Evolutionary conservation across 1,139 yeast genomes (phyloP).

Genomic region (Spencermartinsiella ligniputridi): DNA sequence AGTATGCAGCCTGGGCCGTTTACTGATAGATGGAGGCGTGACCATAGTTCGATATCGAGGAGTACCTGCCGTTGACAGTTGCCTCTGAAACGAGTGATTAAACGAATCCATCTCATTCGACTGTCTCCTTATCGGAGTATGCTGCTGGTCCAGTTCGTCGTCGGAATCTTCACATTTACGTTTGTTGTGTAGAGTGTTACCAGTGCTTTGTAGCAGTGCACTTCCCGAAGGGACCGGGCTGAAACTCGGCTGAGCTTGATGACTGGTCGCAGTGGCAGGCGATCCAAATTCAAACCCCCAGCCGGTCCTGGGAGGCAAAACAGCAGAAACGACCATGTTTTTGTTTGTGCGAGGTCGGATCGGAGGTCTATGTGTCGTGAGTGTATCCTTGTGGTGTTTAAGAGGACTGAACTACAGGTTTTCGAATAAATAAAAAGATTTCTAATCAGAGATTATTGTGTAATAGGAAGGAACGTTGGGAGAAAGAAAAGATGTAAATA

Average conservation of each 20-base stretch:
- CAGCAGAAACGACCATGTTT: conserved; percentile 26
- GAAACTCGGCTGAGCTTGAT: background rate
- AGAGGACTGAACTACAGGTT: too few relatives aligned
- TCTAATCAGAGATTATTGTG: too few relatives aligned
- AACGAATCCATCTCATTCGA: conserved; percentile 12
- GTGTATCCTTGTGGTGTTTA: too few relatives aligned
- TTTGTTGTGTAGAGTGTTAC: background rate
- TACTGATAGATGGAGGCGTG: conserved; percentile 9
- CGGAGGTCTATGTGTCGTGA: too few relatives aligned
- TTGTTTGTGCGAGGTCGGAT: too few relatives aligned
- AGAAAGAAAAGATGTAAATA: too few relatives aligned
- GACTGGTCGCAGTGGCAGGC: background rate
- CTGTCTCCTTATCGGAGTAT: background rate
- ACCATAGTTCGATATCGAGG: conserved; percentile 6
- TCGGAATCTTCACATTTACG: background rate
- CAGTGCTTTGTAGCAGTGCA: background rate
- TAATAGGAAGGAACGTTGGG: too few relatives aligned
- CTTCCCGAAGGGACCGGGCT: background rate
- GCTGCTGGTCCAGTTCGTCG: background rate
- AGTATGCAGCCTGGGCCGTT: conserved; percentile 21
- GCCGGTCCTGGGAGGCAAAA: conserved; percentile 26
- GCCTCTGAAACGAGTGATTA: conserved; percentile 10
- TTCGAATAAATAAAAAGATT: too few relatives aligned
- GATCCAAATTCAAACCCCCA: conserved; percentile 23
- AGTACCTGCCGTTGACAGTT: conserved; percentile 9